Percentiles rank a stretch among this genome's conserved stretches.
Evolutionary conservation across 2,329 filamentous ascomycete genomes (phyloP).

Genomic region (Fusarium coffeatum): DNA sequence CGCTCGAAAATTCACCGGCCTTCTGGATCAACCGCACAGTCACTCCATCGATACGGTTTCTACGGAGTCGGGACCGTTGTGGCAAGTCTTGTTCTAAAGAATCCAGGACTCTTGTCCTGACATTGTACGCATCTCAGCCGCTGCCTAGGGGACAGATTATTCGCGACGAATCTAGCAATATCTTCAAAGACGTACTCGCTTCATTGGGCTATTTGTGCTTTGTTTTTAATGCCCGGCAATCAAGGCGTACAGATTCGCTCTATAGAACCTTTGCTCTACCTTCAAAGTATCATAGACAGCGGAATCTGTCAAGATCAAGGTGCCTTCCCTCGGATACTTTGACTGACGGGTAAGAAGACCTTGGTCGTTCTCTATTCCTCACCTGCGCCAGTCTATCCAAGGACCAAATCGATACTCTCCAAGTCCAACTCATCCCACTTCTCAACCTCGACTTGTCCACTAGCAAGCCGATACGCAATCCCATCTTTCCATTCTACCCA

Average conservation of each 20-base stretch:
- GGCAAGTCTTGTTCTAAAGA: not conserved
- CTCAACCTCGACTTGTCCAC: not conserved
- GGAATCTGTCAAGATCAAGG: not conserved
- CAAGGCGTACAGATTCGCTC: too few species aligned
- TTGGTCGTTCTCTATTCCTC: not conserved
- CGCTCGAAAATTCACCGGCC: not conserved
- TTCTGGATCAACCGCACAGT: not conserved
- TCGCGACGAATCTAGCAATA: not conserved
- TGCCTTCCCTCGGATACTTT: not conserved
- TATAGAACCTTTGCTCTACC: not conserved
- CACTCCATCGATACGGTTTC: not conserved
- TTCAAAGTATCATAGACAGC: not conserved
- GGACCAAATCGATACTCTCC: not conserved
- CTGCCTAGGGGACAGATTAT: not conserved
- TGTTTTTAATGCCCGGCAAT: too few species aligned
- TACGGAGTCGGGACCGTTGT: not conserved
- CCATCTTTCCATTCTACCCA: slow-evolving; percentile 19
- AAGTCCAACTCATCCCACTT: slow-evolving; percentile 5
- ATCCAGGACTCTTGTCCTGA: not conserved
- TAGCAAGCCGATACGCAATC: slow-evolving; percentile 9
- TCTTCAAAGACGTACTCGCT: not conserved
- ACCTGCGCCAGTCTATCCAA: not conserved
- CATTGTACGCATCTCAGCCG: not conserved
- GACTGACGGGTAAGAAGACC: not conserved
- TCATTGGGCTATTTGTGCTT: not conserved